phyloP scores from a whole-genome alignment of 2,329 filamentous ascomycete genomes.

The Hansfordia pulvinata region DNA sequence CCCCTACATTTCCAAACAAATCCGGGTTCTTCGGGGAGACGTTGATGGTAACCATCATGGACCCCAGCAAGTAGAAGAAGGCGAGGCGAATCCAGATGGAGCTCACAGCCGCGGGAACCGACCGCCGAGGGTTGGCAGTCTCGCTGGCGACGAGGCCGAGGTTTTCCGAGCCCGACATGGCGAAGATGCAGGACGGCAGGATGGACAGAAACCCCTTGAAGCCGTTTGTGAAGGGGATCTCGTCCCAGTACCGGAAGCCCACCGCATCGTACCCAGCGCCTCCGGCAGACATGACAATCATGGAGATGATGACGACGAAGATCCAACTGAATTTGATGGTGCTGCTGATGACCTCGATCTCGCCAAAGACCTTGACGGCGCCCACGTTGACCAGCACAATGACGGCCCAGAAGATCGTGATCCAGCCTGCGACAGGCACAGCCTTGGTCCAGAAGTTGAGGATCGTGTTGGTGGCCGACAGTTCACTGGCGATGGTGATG shows the following conservation, averaged over 20 bases:
- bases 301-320: slow-evolving; percentile 29
- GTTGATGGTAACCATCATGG: slow-evolving; percentile 28
- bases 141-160: slow-evolving; percentile 27
- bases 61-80: slow-evolving; percentile 29
- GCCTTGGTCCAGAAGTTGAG: slow-evolving; percentile 27
- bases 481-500: slow-evolving; percentile 29
- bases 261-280: slow-evolving; percentile 22
- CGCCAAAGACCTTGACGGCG: slow-evolving; percentile 27
- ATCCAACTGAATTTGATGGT: slow-evolving; percentile 33
- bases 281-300: slow-evolving; percentile 28
- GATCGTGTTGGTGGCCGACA: slow-evolving; percentile 24
- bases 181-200: slow-evolving; percentile 32
- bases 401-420: slow-evolving; percentile 27
- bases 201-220: slow-evolving; percentile 39
- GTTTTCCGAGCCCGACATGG: slow-evolving; percentile 34
- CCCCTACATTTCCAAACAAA: slow-evolving; percentile 25
- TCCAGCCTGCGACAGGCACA: slow-evolving; percentile 27
- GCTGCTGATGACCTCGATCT: slow-evolving; percentile 28
- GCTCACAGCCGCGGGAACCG: slow-evolving; percentile 27
- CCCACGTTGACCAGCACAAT: slow-evolving; percentile 24
- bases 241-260: slow-evolving; percentile 31
- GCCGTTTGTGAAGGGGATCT: slow-evolving; percentile 24
- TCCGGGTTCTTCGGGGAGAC: slow-evolving; percentile 23
- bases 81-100: slow-evolving; percentile 29
- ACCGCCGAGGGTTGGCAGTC: slow-evolving; percentile 24